Percentiles rank a stretch among this genome's conserved stretches.
phyloP scores from a whole-genome alignment of 108 stramenopile species.

The Skeletonema costatum region DNA sequence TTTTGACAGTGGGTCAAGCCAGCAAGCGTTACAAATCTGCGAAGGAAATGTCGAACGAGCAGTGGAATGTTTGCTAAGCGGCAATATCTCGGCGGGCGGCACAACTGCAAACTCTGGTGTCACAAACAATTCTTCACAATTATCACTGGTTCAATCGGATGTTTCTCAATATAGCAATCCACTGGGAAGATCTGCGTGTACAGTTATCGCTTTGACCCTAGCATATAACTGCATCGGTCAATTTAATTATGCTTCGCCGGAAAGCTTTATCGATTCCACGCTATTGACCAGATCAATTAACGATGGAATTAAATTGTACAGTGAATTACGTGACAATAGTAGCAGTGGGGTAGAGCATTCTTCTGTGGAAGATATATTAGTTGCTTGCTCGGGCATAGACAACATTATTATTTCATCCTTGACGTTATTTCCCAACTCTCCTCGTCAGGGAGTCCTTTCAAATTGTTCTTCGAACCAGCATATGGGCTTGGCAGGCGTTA shows the following conservation, averaged over 20 bases:
- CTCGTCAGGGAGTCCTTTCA: constrained; percentile 75
- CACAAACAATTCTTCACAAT: background rate
- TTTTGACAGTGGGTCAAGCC: constrained; percentile 47
- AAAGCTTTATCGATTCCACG: no score
- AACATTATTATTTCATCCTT: constrained; percentile 25
- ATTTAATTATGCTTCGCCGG: constrained; percentile 4
- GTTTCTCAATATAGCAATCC: constrained; percentile 66
- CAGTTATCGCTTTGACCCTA: constrained; percentile 73
- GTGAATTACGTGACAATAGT: background rate
- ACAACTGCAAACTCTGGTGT: background rate
- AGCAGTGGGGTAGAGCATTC: constrained; percentile 58
- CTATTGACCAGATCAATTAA: constrained; percentile 36
- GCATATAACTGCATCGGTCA: constrained; percentile 44
- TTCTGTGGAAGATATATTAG: constrained; percentile 79
- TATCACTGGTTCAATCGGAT: constrained; percentile 33
- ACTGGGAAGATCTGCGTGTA: constrained; percentile 76
- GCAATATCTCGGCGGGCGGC: background rate
- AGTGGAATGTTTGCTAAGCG: constrained; percentile 53
- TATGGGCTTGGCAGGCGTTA: constrained; percentile 54
- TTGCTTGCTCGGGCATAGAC: background rate
- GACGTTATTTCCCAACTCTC: constrained; percentile 37
- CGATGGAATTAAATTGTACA: constrained; percentile 55
- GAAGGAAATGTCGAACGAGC: constrained; percentile 66
- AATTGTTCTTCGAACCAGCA: constrained; percentile 11
- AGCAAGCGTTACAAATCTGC: constrained; percentile 40